Evolutionary conservation across 345 rosid species (phyloP).

Genomic region (Eutrema heterophyllum): DNA sequence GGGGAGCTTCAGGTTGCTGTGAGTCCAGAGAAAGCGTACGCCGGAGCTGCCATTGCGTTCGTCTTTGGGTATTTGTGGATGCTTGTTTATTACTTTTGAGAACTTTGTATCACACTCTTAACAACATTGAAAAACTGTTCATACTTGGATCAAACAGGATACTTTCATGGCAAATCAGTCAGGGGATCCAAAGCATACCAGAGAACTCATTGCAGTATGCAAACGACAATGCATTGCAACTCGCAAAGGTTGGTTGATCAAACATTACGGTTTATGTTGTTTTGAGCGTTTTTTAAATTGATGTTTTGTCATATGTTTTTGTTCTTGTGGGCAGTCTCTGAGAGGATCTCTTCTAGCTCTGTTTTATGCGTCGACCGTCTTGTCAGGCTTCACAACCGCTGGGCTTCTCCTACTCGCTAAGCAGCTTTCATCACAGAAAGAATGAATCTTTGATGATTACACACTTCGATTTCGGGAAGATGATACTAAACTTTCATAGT

Average conservation of each 20-base stretch:
- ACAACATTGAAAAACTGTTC: neutral
- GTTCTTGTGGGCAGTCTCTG: conserved; percentile 56
- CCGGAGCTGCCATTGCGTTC: conserved; percentile 64
- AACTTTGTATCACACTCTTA: neutral
- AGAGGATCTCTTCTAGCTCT: conserved; percentile 64
- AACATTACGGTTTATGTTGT: neutral
- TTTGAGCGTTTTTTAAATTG: neutral
- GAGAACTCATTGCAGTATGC: conserved; percentile 86
- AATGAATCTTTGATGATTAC: conserved; percentile 31
- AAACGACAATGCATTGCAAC: conserved; percentile 77
- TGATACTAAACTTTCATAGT: neutral
- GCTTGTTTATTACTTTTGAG: neutral
- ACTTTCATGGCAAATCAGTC: conserved; percentile 78
- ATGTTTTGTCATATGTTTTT: neutral
- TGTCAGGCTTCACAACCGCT: conserved; percentile 52
- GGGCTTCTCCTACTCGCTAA: conserved; percentile 68
- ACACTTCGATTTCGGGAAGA: neutral
- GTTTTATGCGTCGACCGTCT: conserved; percentile 55
- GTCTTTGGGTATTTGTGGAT: conserved; percentile 57
- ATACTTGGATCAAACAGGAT: conserved; percentile 41
- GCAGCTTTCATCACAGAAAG: conserved; percentile 54
- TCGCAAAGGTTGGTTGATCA: conserved; percentile 58
- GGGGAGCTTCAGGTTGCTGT: conserved; percentile 89
- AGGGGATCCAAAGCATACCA: conserved; percentile 67
- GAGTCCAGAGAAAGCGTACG: conserved; percentile 64